Conservation (phyloP, 768 basidiomycete species). For the Calocybe gangraenosa region DNA sequence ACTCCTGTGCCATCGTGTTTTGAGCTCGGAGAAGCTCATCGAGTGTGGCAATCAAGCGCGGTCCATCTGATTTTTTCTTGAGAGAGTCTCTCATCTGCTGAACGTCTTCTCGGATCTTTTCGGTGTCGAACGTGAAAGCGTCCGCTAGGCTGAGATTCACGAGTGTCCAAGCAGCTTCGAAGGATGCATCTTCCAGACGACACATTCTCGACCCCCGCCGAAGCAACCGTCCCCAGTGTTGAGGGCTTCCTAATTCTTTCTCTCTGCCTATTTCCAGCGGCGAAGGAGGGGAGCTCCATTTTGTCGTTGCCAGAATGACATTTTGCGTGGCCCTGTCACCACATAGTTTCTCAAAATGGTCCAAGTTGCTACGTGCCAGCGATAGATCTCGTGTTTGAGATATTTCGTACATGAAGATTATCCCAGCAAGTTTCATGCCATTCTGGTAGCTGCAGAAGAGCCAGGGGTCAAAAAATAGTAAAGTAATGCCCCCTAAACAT, state of each 20-base stretch:
- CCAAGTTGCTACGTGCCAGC: slow-evolving; percentile 8
- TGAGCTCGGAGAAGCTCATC: slow-evolving; percentile 2
- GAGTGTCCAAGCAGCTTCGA: slow-evolving; percentile 13
- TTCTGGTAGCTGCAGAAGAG: slow-evolving; percentile 2
- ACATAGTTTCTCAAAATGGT: slow-evolving; percentile 11
- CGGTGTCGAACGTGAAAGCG: slow-evolving; percentile 10
- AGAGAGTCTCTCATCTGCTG: slow-evolving; percentile 5
- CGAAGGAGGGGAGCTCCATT: slow-evolving; percentile 9
- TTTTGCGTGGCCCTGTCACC: slow-evolving; percentile 9
- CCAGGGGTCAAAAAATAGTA: background rate
- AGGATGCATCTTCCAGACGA: slow-evolving; percentile 10
- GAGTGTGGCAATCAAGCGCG: slow-evolving; percentile 1
- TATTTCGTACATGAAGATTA: slow-evolving; percentile 14
- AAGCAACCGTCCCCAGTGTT: slow-evolving; percentile 11
- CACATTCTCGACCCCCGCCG: slow-evolving; percentile 12
- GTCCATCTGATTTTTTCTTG: slow-evolving; percentile 2
- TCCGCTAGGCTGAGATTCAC: slow-evolving; percentile 11
- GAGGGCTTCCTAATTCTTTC: slow-evolving; percentile 3
- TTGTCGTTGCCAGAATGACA: slow-evolving; percentile 13
- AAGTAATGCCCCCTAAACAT: no score
- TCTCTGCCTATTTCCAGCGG: slow-evolving; percentile 7
- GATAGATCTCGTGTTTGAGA: slow-evolving; percentile 9
- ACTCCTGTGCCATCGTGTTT: slow-evolving; percentile 7
- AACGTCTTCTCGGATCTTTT: slow-evolving; percentile 4
- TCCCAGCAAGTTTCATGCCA: slow-evolving; percentile 12